phyloP scores from a whole-genome alignment of 1,284 basidiomycete genomes.

The Trichosporon ovoides region DNA sequence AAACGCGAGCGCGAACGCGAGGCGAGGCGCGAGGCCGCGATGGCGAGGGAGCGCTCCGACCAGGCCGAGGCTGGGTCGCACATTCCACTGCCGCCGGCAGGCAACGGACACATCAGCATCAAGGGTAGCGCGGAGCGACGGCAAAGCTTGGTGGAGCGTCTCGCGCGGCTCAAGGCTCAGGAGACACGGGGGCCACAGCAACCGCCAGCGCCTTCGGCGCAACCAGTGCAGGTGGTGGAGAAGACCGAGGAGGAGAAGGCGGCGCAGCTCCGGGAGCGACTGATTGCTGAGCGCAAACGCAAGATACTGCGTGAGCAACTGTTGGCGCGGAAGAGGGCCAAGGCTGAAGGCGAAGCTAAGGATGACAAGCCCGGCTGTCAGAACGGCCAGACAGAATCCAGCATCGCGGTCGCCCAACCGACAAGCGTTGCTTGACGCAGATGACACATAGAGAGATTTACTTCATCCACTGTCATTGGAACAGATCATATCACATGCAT shows the following conservation, averaged over 20 bases:
- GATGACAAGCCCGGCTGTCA: neutral
- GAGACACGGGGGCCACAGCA: neutral
- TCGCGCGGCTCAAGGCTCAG: slow-evolving; percentile 11
- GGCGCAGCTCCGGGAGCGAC: slow-evolving; percentile 33
- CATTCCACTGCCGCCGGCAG: neutral
- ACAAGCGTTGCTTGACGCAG: neutral
- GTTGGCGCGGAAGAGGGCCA: slow-evolving; percentile 15
- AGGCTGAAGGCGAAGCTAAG: slow-evolving; percentile 4
- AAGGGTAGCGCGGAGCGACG: slow-evolving; percentile 17
- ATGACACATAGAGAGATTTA: neutral
- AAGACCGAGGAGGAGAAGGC: slow-evolving; percentile 23
- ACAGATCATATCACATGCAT: too few relatives aligned
- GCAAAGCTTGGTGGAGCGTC: slow-evolving; percentile 17
- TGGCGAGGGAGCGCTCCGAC: slow-evolving; percentile 1
- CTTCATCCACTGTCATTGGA: too few relatives aligned
- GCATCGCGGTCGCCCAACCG: neutral
- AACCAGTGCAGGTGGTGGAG: slow-evolving; percentile 17
- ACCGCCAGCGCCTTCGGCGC: neutral
- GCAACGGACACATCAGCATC: slow-evolving; percentile 7
- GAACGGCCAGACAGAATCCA: too few relatives aligned
- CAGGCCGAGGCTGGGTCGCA: neutral
- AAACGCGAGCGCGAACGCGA: slow-evolving; percentile 5
- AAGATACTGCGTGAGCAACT: slow-evolving; percentile 18
- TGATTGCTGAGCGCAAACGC: slow-evolving; percentile 31
- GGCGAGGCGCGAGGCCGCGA: slow-evolving; percentile 4